These are phyloP conservation scores for Phragmites australis DNA, from an alignment of 176 grass and related monocot species.

Conservation along the genomic window DNA sequence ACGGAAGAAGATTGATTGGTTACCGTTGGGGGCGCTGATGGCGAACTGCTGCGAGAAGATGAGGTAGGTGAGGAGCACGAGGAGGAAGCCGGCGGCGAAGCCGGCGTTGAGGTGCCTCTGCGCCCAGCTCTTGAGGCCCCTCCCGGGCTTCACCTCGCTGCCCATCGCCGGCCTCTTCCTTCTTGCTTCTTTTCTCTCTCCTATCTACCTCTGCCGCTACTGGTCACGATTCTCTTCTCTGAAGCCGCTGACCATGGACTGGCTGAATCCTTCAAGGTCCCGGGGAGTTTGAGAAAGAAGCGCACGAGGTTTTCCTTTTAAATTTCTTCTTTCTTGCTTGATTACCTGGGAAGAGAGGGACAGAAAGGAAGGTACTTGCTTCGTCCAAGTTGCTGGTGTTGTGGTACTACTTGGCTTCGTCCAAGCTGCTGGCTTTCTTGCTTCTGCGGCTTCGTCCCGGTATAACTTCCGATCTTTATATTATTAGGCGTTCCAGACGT, in stretches of 20 bases:
- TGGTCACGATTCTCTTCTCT: background rate
- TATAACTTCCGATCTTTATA: too few relatives aligned
- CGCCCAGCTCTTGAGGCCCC: slow-evolving; percentile 27
- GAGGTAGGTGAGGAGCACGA: slow-evolving; percentile 68
- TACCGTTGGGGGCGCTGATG: slow-evolving; percentile 25
- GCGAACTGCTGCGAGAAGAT: slow-evolving; percentile 52
- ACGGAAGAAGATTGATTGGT: background rate
- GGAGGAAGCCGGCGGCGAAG: slow-evolving; percentile 62
- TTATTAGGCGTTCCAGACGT: too few relatives aligned
- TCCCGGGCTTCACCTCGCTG: slow-evolving; percentile 37
- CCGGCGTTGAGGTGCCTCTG: slow-evolving; percentile 46
- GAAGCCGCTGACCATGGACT: background rate
- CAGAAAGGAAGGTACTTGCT: background rate
- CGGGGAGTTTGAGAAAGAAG: background rate
- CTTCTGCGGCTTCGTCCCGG: too few relatives aligned
- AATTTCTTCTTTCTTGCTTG: background rate
- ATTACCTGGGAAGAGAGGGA: background rate
- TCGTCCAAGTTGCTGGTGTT: slow-evolving; percentile 17
- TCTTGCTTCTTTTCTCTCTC: too few relatives aligned
- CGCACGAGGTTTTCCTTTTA: slow-evolving; percentile 14
- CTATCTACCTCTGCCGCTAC: background rate
- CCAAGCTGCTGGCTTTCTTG: background rate
- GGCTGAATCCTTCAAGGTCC: background rate
- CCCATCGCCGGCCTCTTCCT: background rate
- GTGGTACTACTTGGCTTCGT: background rate